Evolutionary conservation across 2,329 filamentous ascomycete genomes (phyloP).

Genomic region (Xylariales sp.): DNA sequence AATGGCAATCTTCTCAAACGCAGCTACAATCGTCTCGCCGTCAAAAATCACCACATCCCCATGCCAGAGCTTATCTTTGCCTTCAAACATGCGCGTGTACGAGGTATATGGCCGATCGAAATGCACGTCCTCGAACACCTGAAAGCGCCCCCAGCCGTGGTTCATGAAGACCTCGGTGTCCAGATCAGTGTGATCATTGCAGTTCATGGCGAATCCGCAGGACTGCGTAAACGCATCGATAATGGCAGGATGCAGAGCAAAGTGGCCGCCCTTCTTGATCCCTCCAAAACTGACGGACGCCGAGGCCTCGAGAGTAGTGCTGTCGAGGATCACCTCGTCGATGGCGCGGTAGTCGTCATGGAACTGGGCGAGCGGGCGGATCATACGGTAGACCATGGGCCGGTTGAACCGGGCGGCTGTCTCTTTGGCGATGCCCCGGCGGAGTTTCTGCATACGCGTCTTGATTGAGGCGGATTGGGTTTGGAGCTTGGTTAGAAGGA

Average conservation of each 20-base stretch:
- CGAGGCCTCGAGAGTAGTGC: constrained; percentile 18
- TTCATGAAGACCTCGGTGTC: constrained; percentile 21
- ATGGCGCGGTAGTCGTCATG: constrained; percentile 22
- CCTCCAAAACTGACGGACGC: constrained; percentile 12
- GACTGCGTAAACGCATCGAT: constrained; percentile 17
- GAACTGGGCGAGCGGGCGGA: constrained; percentile 23
- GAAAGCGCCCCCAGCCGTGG: constrained; percentile 20
- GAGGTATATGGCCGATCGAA: constrained; percentile 14
- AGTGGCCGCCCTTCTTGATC: constrained; percentile 15
- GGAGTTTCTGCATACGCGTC: constrained; percentile 16
- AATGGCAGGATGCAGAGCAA: constrained; percentile 18
- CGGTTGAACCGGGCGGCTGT: constrained; percentile 36
- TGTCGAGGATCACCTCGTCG: constrained; percentile 27
- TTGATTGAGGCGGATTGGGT: constrained; percentile 9
- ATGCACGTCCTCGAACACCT: constrained; percentile 15
- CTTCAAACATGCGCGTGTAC: constrained; percentile 16
- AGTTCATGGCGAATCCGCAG: constrained; percentile 20
- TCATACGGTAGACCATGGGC: constrained; percentile 29
- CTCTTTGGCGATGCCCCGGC: constrained; percentile 13
- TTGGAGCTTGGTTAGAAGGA: constrained; percentile 14
- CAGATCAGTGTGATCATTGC: constrained; percentile 18
- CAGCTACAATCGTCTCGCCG: constrained; percentile 16
- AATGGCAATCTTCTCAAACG: constrained; percentile 14
- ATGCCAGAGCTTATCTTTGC: constrained; percentile 14
- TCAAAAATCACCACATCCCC: constrained; percentile 17